These are phyloP conservation scores for Stentor roeselii DNA, from an alignment of 73 alveolate species.

Conservation along the genomic window DNA sequence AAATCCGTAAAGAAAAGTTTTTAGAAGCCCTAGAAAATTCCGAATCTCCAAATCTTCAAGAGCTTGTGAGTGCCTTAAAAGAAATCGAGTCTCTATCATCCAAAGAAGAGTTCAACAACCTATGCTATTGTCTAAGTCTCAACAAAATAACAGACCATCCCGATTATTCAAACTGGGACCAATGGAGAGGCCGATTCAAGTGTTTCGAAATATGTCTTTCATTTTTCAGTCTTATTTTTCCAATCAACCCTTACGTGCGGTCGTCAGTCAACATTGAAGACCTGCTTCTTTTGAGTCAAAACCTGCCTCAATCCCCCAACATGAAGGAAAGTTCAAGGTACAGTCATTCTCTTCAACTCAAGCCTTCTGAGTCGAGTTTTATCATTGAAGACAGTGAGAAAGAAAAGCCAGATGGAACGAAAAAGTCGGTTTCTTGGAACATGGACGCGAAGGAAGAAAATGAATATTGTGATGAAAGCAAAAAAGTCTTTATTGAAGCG, in stretches of 20 bases:
- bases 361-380: slow-evolving; percentile 8
- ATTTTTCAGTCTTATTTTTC: background rate
- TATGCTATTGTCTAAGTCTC: slow-evolving; percentile 67
- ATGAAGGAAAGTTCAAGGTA: slow-evolving; percentile 23
- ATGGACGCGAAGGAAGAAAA: background rate
- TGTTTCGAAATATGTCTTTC: slow-evolving; percentile 54
- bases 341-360: background rate
- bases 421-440: background rate
- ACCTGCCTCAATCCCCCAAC: background rate
- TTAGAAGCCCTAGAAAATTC: slow-evolving; percentile 67
- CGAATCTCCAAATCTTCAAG: slow-evolving; percentile 48
- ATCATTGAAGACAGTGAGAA: slow-evolving; percentile 6
- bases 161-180: slow-evolving; percentile 62
- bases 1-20: slow-evolving; percentile 85
- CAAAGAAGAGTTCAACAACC: slow-evolving; percentile 63
- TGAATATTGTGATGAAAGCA: background rate
- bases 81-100: slow-evolving; percentile 60
- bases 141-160: slow-evolving; percentile 62
- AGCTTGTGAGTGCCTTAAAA: slow-evolving; percentile 50
- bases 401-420: background rate
- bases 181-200: slow-evolving; percentile 65
- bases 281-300: background rate
- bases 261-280: slow-evolving; percentile 19
- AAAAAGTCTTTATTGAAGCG: slow-evolving; percentile 13
- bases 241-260: background rate